Evolutionary conservation across 257 asterid species (phyloP), one percentile per base, ranked within the genome.

Genomic region (Knoxia roxburghii): DNA sequence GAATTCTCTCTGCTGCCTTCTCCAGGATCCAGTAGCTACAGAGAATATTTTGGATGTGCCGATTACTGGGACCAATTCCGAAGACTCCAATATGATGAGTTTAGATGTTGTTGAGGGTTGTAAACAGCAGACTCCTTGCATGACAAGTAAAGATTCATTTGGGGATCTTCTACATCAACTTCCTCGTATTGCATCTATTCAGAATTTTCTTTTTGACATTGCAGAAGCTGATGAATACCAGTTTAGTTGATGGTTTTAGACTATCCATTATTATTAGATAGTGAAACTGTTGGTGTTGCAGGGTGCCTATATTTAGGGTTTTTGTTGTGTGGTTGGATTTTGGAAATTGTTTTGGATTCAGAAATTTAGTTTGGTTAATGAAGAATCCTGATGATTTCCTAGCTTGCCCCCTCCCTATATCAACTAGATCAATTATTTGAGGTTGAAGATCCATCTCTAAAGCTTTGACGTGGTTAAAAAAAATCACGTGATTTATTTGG

Each of bases 111-210:
- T 24, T 56, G 10, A 39, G 27, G 72, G 32, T 8, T 55, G 57
- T 30, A 18, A 77, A 67, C 76, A 73, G 81, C 77, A 23, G 75
- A 62, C 75, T 41, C 77, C 85, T 23, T 48, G 71, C 60, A 68
- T 87, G 68, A 45, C 87, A 13, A 83, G 97, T 71, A 81, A 54
- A 68, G 96, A 87, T 72, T 87, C 97, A 1, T 81, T 86, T 0
- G 81, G 84, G 1, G 97, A 92, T 63, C 73, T 89, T 79, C 81
- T 84, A 62, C 74, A 76, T 66, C 82, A 85, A 50, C 96, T 92
- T 41, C 97, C 98, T 11, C 88, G 83, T 5, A 85, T 87, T 43
- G 73, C 95, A 54, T 87, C 98, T 54, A 83, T 89, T 60, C 86
- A 89, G 0, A 81, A 71, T 46, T 75, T 81, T 26, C 77, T 80